Base-by-base conservation (phyloP, 345 rosid species). In the Acer campestre region DNA sequence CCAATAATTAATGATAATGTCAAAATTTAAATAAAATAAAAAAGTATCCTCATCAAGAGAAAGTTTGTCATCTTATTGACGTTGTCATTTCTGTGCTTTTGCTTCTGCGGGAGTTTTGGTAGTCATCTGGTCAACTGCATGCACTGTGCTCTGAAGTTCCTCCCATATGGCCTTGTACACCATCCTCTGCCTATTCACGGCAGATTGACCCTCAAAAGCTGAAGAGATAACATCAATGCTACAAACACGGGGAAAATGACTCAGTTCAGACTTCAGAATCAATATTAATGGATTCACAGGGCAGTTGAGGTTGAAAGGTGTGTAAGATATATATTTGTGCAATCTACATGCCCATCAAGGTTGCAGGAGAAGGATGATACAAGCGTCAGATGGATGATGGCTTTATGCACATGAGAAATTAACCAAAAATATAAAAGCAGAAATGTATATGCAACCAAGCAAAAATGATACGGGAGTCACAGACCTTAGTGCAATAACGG, bases 151-250 rank as follows among this genome's bases (percentile, higher is more conserved):
- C 84, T 95, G 99, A 78, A 95, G 97, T 89, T 95, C 99, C 81
- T 93, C 99, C 99, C 99, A 93, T 78, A 95, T 93, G 62, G 96
- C 98, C 86, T 93, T 95, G 75, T 93, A 95, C 31, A 95, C 99
- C 97, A 95, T 95, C 82, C 99, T 90, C 85, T 95, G 99, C 79
- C 98, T 87, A 82, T 92, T 93, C 83, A 95, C 98, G 2, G 92
- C 88, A 0, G 94, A 92, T 69, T 95, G 92, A 61, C 98, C 99
- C 80, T 93, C 96, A 58, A 95, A 93, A 23, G 88, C 86, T 61
- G 92, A 86, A 49, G 98, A 87, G 31, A 95, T 80, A 18, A 95
- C 99, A 77, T 95, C 90, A 48, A 95, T 93, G 83, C 98, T 95
- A 86, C 87, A 84, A 74, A 75, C 58, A 69, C 7, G 11, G 66